Percentiles rank a stretch among this genome's conserved stretches.
phyloP scores from a whole-genome alignment of 2,329 filamentous ascomycete genomes.

The Taxawa tesnikishii region DNA sequence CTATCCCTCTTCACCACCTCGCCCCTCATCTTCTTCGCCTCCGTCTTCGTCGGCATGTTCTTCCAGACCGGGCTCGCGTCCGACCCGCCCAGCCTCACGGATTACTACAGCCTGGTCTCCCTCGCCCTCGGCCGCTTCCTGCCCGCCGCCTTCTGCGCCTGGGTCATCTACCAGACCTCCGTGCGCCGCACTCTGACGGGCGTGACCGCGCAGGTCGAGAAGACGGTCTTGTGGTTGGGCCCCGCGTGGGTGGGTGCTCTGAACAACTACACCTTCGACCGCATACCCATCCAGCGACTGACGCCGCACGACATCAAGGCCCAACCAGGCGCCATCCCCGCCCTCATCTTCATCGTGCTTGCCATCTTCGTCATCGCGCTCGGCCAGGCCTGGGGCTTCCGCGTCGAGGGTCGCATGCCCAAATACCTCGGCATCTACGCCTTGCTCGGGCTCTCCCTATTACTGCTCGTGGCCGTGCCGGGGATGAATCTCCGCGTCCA shows the following conservation, averaged over 20 bases:
- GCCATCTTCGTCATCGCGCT: conserved; percentile 55
- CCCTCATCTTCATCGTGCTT: conserved; percentile 66
- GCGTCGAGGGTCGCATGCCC: conserved; percentile 69
- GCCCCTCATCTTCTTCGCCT: conserved; percentile 72
- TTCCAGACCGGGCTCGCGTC: conserved; percentile 83
- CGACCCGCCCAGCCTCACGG: conserved; percentile 61
- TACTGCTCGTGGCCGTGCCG: conserved; percentile 61
- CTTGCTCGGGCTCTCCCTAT: conserved; percentile 52
- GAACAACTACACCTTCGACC: conserved; percentile 90
- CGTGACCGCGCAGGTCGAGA: conserved; percentile 75
- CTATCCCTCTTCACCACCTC: conserved; percentile 74
- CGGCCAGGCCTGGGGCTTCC: conserved; percentile 74
- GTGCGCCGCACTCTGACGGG: conserved; percentile 58
- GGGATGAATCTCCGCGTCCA: conserved; percentile 77
- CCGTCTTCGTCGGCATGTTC: conserved; percentile 70
- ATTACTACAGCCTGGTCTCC: conserved; percentile 62
- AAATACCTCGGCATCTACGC: conserved; percentile 68
- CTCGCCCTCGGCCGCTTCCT: conserved; percentile 70
- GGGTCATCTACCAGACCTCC: conserved; percentile 78
- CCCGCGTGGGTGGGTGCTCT: conserved; percentile 82
- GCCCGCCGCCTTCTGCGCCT: conserved; percentile 76
- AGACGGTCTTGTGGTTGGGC: conserved; percentile 80
- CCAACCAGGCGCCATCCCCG: conserved; percentile 78
- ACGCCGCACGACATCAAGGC: conserved; percentile 78
- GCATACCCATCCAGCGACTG: conserved; percentile 87